phyloP scores from a whole-genome alignment of 2,329 filamentous ascomycete genomes.

The Chaetomium olivaceum region DNA sequence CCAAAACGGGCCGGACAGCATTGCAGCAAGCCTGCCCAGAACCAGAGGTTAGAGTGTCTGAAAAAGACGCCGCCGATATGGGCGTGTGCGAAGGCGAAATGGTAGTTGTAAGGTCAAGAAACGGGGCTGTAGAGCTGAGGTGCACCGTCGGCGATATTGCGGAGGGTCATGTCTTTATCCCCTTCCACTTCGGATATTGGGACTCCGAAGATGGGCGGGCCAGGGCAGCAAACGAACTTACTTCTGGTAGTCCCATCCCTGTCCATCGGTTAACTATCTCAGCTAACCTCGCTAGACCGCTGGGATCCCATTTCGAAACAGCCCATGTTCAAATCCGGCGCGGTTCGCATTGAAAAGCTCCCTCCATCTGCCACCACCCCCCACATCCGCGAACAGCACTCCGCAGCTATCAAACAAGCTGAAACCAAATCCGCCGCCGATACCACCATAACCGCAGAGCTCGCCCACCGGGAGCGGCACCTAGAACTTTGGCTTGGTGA shows the following conservation, averaged over 20 bases:
- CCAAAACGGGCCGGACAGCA: slow-evolving; percentile 40
- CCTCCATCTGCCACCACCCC: neutral
- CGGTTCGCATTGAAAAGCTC: slow-evolving; percentile 39
- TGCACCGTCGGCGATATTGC: slow-evolving; percentile 36
- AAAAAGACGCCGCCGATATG: slow-evolving; percentile 34
- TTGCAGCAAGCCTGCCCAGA: slow-evolving; percentile 38
- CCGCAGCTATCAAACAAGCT: slow-evolving; percentile 26
- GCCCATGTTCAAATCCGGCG: slow-evolving; percentile 41
- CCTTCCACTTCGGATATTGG: slow-evolving; percentile 43
- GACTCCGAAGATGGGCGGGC: slow-evolving; percentile 38
- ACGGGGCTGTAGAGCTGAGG: slow-evolving; percentile 37
- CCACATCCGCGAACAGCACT: slow-evolving; percentile 33
- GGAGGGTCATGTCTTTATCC: slow-evolving; percentile 41
- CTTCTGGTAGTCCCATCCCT: slow-evolving; percentile 34
- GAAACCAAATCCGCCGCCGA: slow-evolving; percentile 18
- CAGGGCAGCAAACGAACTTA: slow-evolving; percentile 42
- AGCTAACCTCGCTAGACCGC: slow-evolving; percentile 9
- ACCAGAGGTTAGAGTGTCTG: slow-evolving; percentile 36
- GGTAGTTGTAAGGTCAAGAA: slow-evolving; percentile 37
- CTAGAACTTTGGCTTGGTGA: slow-evolving; percentile 40
- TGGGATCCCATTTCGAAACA: slow-evolving; percentile 43
- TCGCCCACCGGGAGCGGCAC: slow-evolving; percentile 32
- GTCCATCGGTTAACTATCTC: neutral
- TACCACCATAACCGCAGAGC: slow-evolving; percentile 2
- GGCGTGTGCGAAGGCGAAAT: slow-evolving; percentile 36